Conservation (phyloP, 805 yeast genomes). For the Metschnikowia sp. region DNA sequence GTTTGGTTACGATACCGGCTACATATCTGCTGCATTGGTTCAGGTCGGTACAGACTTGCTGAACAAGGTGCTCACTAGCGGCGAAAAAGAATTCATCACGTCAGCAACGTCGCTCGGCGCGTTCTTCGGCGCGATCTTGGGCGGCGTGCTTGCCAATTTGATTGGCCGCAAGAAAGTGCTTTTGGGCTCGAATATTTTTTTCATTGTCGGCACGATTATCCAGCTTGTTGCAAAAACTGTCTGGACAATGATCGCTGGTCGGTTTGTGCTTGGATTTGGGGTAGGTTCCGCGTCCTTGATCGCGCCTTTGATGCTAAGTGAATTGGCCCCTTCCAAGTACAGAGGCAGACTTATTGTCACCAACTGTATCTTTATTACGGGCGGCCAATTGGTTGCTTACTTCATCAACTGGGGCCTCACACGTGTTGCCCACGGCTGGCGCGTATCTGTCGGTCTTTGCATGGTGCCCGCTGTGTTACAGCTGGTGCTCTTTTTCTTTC, state of each 20-base stretch:
- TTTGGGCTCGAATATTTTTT: constrained; percentile 76
- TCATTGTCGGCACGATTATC: constrained; percentile 77
- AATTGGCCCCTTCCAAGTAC: constrained; percentile 86
- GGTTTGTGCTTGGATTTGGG: constrained; percentile 93
- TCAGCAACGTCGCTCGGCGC: constrained; percentile 96
- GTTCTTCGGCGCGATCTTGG: constrained; percentile 67
- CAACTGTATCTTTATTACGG: constrained; percentile 86
- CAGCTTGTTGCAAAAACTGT: constrained; percentile 79
- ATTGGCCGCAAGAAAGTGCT: constrained; percentile 84
- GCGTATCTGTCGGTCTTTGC: constrained; percentile 85
- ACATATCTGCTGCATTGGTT: constrained; percentile 89
- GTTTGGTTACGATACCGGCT: constrained; percentile 98
- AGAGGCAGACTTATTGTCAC: constrained; percentile 89
- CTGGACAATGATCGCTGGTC: constrained; percentile 90
- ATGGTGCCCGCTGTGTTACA: constrained; percentile 84
- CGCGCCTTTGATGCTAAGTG: constrained; percentile 91
- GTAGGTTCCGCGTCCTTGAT: constrained; percentile 93
- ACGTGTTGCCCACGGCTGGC: constrained; percentile 81
- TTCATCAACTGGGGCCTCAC: constrained; percentile 88
- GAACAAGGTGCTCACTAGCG: constrained; percentile 53
- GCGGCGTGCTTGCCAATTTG: constrained; percentile 79
- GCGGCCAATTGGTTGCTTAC: constrained; percentile 93
- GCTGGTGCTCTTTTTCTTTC: constrained; percentile 69
- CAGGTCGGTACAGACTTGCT: constrained; percentile 73
- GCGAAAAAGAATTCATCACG: constrained; percentile 86